Base-by-base conservation (phyloP, 192 early-diverging fungal species). In the Phlyctochytrium arcticum region DNA sequence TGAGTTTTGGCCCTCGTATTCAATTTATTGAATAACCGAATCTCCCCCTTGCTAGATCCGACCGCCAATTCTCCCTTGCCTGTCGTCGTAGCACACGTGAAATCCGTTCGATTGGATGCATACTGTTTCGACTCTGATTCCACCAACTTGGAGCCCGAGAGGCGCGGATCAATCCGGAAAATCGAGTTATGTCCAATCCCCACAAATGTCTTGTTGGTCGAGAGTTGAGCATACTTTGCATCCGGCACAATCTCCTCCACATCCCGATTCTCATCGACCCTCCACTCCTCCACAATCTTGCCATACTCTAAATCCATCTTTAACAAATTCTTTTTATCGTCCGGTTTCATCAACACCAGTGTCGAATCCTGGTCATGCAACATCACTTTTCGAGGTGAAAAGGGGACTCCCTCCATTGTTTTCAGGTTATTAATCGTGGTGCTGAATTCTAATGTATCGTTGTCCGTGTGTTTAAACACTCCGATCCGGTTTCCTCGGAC, bases 271-370 rank as follows among this genome's bases (percentile, higher is more conserved):
- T 92, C 88, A 54, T 92, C 85, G 37, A 94, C 80, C 32, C 87
- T 85, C 91, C 92, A 98, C 74, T 95, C 91, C 57, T 98, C 93
- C 10, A 95, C 95, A 15, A 98, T 85, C 75, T 93, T 89, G 34
- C 92, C 95, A 67, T 78, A 76, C 68, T 93, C 90, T 30, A 98
- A 72, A 72, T 98, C 95, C 93, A 98, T 92, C 58, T 81, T 83
- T 81, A 85, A 94, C 48, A 94, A 77, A 35, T 81, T 87, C 61
- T 90, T 75, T 24, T 80, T 69, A 37, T 92, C 85, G 59, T 77
- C 69, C 44, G 81, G 75, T 58, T 90, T 78, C 84, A 90, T 83
- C 65, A 94, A 76, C 32, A 98, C 69, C 79, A 93, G 74, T 5
- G 86, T 68, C 19, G 85, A 78, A 70, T 98, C 95, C 56, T 90